A percentile compares a stretch with the other conserved stretches of the same genome.
These are phyloP conservation scores for Hydrangea macrophylla DNA, from an alignment of 148 eudicot species.

Conservation along the genomic window DNA sequence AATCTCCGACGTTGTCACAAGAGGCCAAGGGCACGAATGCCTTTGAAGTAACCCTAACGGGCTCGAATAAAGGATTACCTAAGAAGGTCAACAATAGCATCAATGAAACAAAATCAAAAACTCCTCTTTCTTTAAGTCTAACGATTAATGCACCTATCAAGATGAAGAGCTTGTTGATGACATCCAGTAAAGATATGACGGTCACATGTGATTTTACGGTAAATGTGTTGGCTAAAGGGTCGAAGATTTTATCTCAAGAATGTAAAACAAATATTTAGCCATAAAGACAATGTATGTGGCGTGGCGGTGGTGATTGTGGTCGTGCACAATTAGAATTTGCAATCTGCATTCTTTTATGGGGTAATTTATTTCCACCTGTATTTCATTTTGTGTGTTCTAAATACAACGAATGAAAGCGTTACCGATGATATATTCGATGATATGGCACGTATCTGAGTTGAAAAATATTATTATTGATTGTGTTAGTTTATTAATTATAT, in stretches of 20 bases:
- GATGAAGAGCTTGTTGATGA: constrained; percentile 41
- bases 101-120: constrained; percentile 12
- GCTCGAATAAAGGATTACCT: constrained; percentile 26
- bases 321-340: not conserved
- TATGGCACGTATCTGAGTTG: too few species aligned
- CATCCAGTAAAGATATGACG: constrained; percentile 11
- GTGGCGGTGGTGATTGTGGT: not conserved
- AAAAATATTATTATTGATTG: too few species aligned
- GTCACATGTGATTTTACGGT: constrained; percentile 50
- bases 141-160: constrained; percentile 27
- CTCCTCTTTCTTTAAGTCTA: constrained; percentile 18
- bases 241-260: constrained; percentile 38
- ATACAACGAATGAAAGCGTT: too few species aligned
- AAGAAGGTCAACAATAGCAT: constrained; percentile 20
- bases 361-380: not conserved
- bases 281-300: not conserved
- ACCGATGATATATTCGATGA: too few species aligned
- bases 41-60: constrained; percentile 22
- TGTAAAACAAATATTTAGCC: constrained; percentile 29
- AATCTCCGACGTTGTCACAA: constrained; percentile 20
- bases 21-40: constrained; percentile 19
- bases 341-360: not conserved
- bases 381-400: too few species aligned
- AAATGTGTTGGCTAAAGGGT: constrained; percentile 14
- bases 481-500: too few species aligned